These are phyloP conservation scores for Hirsutella rhossiliensis DNA, from an alignment of 2,329 filamentous ascomycete species.

Conservation along the genomic window DNA sequence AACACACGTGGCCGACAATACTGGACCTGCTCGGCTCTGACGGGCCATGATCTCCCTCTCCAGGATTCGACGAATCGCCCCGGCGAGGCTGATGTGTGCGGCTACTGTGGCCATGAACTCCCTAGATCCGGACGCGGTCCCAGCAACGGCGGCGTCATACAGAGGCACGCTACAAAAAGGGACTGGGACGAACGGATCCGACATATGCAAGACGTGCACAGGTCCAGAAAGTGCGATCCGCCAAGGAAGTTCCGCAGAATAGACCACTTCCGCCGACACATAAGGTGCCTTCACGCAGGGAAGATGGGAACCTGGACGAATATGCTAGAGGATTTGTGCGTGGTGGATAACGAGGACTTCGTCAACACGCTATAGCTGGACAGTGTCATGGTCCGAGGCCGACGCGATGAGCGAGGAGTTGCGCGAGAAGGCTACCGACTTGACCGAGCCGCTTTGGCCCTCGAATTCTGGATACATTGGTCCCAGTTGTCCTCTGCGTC, in stretches of 20 bases:
- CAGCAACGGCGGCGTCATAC: slow-evolving; percentile 22
- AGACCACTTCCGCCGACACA: slow-evolving; percentile 94
- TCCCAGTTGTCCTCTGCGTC: too few relatives aligned
- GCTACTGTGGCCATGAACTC: slow-evolving; percentile 94
- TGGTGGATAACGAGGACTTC: too few relatives aligned
- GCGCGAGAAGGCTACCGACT: too few relatives aligned
- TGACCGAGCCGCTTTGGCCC: too few relatives aligned
- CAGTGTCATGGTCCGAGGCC: too few relatives aligned
- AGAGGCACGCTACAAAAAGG: slow-evolving; percentile 52
- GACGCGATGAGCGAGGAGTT: too few relatives aligned
- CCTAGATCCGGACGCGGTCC: slow-evolving; percentile 32
- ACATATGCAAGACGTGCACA: slow-evolving; percentile 84
- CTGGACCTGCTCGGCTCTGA: slow-evolving; percentile 89
- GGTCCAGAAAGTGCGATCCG: slow-evolving; percentile 96
- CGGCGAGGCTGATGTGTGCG: slow-evolving; percentile 67
- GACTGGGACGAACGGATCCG: slow-evolving; percentile 82
- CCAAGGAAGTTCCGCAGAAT: slow-evolving; percentile 97
- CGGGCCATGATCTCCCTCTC: slow-evolving; percentile 68
- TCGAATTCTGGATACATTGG: too few relatives aligned
- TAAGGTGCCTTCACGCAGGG: slow-evolving; percentile 94
- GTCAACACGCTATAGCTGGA: too few relatives aligned
- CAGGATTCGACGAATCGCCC: slow-evolving; percentile 63
- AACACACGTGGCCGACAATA: slow-evolving; percentile 88
- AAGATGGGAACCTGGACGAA: slow-evolving; percentile 99
- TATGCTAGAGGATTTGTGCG: slow-evolving; percentile 91